Percentiles rank a stretch among this genome's conserved stretches.
Evolutionary conservation across 805 yeast species (phyloP).

Genomic region (Metschnikowia baotianmanensis): DNA sequence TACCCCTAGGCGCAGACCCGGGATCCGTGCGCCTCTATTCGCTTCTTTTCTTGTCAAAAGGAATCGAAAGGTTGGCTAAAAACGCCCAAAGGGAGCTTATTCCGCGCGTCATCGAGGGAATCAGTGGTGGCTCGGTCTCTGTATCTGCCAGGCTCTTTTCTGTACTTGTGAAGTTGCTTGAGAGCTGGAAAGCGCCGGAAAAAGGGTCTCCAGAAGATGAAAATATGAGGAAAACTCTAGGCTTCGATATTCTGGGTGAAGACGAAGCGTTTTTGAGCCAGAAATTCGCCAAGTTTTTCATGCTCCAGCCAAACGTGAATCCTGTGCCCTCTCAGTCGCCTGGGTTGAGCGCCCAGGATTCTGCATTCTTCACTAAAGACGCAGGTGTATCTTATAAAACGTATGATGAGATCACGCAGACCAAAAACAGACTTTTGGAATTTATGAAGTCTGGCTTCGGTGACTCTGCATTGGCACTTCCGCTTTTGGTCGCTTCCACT

Average conservation of each 20-base stretch:
- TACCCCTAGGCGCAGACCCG: conserved; percentile 42
- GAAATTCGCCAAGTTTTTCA: conserved; percentile 54
- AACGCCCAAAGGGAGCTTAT: conserved; percentile 41
- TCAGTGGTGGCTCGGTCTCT: conserved; percentile 34
- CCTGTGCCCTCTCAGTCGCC: conserved; percentile 45
- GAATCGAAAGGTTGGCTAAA: conserved; percentile 51
- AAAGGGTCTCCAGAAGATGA: conserved; percentile 44
- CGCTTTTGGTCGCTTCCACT: conserved; percentile 60
- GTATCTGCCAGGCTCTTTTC: conserved; percentile 60
- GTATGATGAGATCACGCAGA: conserved; percentile 39
- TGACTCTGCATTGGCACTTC: conserved; percentile 39
- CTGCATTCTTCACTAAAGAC: conserved; percentile 60
- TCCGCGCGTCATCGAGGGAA: conserved; percentile 47
- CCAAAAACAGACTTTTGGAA: conserved; percentile 30
- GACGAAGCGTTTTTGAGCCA: conserved; percentile 48
- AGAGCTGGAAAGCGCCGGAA: conserved; percentile 48
- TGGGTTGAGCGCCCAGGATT: conserved; percentile 59
- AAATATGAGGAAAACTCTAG: conserved; percentile 30
- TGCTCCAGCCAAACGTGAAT: conserved; percentile 45
- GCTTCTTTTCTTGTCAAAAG: conserved; percentile 64
- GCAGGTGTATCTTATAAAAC: conserved; percentile 62
- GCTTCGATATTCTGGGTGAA: conserved; percentile 30
- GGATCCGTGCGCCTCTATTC: conserved; percentile 58
- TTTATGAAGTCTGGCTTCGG: conserved; percentile 43
- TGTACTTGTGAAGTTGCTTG: conserved; percentile 54